These are phyloP conservation scores for Cladosporium sp. DNA, from an alignment of 2,329 filamentous ascomycete species.

Conservation along the genomic window DNA sequence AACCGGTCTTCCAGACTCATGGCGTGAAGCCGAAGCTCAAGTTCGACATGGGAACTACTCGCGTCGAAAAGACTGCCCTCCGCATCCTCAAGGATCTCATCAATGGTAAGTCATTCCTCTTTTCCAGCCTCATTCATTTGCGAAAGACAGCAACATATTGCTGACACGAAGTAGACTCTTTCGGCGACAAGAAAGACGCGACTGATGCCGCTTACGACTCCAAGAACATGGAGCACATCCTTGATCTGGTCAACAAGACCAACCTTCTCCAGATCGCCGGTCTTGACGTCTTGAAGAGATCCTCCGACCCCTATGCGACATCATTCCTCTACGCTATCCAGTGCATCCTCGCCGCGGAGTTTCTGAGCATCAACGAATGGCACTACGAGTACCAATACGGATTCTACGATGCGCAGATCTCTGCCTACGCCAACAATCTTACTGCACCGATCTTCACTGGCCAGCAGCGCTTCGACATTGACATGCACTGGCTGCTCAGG, in stretches of 20 bases:
- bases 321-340: slow-evolving; percentile 26
- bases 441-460: slow-evolving; percentile 40
- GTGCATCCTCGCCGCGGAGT: slow-evolving; percentile 27
- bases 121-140: background rate
- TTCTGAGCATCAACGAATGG: slow-evolving; percentile 19
- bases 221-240: slow-evolving; percentile 32
- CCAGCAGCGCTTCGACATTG: slow-evolving; percentile 34
- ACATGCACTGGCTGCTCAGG: slow-evolving; percentile 46
- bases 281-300: background rate
- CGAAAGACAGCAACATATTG: background rate
- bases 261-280: slow-evolving; percentile 1
- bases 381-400: slow-evolving; percentile 20
- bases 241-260: slow-evolving; percentile 27
- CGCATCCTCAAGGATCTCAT: slow-evolving; percentile 40
- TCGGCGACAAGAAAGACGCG: slow-evolving; percentile 14
- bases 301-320: background rate
- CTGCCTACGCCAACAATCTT: slow-evolving; percentile 38
- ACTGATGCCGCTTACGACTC: slow-evolving; percentile 26
- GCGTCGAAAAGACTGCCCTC: slow-evolving; percentile 33
- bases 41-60: slow-evolving; percentile 25
- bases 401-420: slow-evolving; percentile 44
- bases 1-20: background rate
- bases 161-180: slow-evolving; percentile 26
- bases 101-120: slow-evolving; percentile 33
- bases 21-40: slow-evolving; percentile 18